Percentiles rank a stretch among this genome's conserved stretches.
Evolutionary conservation across 75 land plant species (phyloP).

Genomic region (Picea glauca): DNA sequence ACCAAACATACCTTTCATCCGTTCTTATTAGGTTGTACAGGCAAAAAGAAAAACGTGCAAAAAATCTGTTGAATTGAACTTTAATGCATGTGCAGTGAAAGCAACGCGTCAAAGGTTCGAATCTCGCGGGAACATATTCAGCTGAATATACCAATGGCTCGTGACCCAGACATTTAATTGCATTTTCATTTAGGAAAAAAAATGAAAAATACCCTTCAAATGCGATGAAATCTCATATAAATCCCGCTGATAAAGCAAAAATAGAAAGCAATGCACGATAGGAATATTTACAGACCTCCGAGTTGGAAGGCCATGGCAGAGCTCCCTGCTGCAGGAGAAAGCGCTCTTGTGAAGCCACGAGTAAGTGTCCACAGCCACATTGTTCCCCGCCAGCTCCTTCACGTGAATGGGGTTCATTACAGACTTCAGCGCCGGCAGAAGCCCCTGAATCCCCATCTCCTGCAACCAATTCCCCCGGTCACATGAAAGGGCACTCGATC

Average conservation of each 20-base stretch:
- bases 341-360: conserved; percentile 98
- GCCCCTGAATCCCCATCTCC: conserved; percentile 91
- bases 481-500: no score
- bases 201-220: no score
- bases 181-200: no score
- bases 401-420: conserved; percentile 70
- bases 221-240: not conserved
- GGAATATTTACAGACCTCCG: conserved; percentile 40
- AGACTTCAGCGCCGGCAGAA: conserved; percentile 82
- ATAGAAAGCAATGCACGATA: not conserved
- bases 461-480: not conserved
- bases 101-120: no score
- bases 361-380: conserved; percentile 87
- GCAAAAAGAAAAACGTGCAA: no score
- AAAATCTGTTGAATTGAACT: no score
- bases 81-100: no score
- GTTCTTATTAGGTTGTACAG: no score
- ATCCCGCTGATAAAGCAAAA: not conserved
- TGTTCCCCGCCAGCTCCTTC: conserved; percentile 60
- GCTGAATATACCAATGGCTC: no score
- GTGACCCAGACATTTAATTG: no score
- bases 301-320: conserved; percentile 71
- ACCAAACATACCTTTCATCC: no score
- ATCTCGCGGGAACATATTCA: no score
- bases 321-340: conserved; percentile 71